These are phyloP conservation scores for Rhytidiadelphus loreus DNA, from an alignment of 225 moss, liverwort and hornwort species.

Conservation along the genomic window DNA sequence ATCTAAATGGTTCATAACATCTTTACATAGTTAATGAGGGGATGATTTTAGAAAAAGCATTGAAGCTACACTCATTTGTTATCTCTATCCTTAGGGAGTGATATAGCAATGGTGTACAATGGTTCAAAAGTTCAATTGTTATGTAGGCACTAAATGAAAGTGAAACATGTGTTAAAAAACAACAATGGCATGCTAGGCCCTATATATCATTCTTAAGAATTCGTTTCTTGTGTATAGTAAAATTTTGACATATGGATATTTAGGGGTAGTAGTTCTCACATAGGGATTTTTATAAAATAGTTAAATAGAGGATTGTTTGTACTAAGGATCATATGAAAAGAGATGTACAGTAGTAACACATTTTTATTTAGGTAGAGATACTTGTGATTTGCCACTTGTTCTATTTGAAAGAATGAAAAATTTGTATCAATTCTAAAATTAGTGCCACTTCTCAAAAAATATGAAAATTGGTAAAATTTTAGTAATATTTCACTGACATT, in stretches of 20 bases:
- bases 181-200: background rate
- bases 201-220: background rate
- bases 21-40: background rate
- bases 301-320: background rate
- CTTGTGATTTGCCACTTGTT: background rate
- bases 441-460: background rate
- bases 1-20: rapidly evolving
- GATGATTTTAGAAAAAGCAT: background rate
- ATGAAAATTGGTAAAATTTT: background rate
- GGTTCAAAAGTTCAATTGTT: background rate
- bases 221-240: background rate
- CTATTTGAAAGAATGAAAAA: background rate
- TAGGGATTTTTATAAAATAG: background rate
- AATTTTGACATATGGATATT: background rate
- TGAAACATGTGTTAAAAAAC: background rate
- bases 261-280: background rate
- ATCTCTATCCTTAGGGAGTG: background rate
- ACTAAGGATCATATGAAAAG: background rate
- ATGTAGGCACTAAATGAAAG: background rate
- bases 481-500: background rate
- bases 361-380: too few species aligned
- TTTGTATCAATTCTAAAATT: background rate
- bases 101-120: background rate
- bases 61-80: background rate
- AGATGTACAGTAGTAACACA: background rate